Percentiles rank a stretch among this genome's conserved stretches.
Conservation (phyloP, 495 filamentous ascomycete species). For the Penicillium simplicissimum region DNA sequence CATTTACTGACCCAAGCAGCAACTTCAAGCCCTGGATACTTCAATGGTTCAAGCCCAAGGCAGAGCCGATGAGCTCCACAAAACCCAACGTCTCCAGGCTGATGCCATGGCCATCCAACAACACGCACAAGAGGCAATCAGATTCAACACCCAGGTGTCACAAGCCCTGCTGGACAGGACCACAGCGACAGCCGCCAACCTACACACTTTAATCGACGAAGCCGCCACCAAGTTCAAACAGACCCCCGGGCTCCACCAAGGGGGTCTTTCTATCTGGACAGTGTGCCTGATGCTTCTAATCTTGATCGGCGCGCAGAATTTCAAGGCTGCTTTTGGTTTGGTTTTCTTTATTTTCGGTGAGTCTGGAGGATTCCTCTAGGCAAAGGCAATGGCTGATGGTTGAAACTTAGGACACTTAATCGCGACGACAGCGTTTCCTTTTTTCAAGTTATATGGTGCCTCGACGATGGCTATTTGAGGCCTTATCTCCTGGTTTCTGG, state of each 20-base stretch:
- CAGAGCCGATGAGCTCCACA: conserved; percentile 38
- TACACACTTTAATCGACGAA: conserved; percentile 45
- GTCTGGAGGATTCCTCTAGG: background rate
- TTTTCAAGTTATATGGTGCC: conserved; percentile 3
- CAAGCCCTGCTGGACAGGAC: conserved; percentile 43
- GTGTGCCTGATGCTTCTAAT: conserved; percentile 27
- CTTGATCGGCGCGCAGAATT: conserved; percentile 28
- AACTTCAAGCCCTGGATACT: conserved; percentile 36
- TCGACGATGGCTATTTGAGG: conserved; percentile 11
- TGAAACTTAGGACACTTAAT: conserved; percentile 11
- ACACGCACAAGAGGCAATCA: conserved; percentile 35
- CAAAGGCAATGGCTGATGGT: background rate
- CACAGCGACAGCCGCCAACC: conserved; percentile 38
- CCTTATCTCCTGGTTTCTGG: background rate
- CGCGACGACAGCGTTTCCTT: background rate
- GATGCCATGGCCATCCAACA: conserved; percentile 37
- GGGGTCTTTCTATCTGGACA: conserved; percentile 28
- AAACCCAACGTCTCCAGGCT: conserved; percentile 40
- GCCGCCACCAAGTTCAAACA: conserved; percentile 37
- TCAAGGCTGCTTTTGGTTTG: conserved; percentile 22
- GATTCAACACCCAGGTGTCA: conserved; percentile 36
- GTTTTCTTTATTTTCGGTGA: conserved; percentile 27
- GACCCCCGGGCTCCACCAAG: conserved; percentile 27
- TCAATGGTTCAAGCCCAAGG: conserved; percentile 38
- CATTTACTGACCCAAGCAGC: conserved; percentile 32